Base-by-base conservation (phyloP, 164 flowering plant species). In the Vitis riparia region DNA sequence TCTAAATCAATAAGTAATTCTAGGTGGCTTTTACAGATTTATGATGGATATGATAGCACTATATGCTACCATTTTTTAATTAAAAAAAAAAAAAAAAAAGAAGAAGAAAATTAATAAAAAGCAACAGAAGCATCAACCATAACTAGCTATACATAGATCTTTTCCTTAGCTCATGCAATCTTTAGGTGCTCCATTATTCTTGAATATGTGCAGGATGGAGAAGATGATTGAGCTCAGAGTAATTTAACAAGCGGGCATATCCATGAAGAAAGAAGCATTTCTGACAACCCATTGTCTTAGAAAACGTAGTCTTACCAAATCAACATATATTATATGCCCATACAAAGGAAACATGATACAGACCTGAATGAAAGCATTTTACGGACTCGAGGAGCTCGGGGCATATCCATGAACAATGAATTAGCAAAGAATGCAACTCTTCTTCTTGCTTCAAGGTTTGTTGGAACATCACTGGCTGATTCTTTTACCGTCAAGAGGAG, bases 331-430 rank as follows among this genome's bases (percentile, higher is more conserved):
- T 59, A 12, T 27, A 59, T 59, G 44, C 30, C 51, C 48, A 15
- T 10, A 59, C n/a, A n/a, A 23, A 44, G 50, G 51, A n/a, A 13
- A 16, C 48, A 32, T 29, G 56, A 53, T 13, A 8, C 68, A 69
- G 11, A 95, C 99, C 97, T 91, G 91, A 96, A 96, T 32, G 98
- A 90, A 27, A 96, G 88, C 98, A 94, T 94, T 62, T 92, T 92
- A 37, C 91, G 88, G 59, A 94, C 98, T 59, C 86, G 81, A 57
- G 98, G 98, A 75, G 98, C 92, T 68, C 87, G 87, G 71, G 98
- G 98, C 97, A 94, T 94, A 63, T 91, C 90, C 98, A 94, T 94
- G 68, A 94, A 94, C 75, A 94, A 77, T 29, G 98, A 94, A 74
- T 91, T 94, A 71, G 98, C 62, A 68, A 94, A 94, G 77, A 94